Percentiles rank a stretch among this genome's conserved stretches.
Conservation (phyloP, 164 flowering plant species). For the Vitis rotundifolia region DNA sequence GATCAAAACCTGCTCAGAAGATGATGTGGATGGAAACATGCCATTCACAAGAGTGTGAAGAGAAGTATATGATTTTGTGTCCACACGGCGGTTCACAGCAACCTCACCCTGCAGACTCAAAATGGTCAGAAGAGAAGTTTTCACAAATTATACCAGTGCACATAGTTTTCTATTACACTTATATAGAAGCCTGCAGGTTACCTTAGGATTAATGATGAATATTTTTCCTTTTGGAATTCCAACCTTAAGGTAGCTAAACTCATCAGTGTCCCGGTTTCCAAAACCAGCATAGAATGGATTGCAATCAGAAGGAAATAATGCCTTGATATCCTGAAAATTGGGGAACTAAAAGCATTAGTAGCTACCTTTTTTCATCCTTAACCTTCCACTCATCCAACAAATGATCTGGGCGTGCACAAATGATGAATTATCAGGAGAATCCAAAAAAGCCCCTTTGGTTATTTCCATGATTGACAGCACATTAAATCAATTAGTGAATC, state of each 20-base stretch:
- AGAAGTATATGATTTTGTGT: constrained; percentile 77
- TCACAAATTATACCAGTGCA: too few relatives aligned
- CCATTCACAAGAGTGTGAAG: constrained; percentile 81
- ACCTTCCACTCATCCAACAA: too few relatives aligned
- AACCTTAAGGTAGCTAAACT: constrained; percentile 90
- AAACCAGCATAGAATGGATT: constrained; percentile 99
- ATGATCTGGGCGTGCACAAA: too few relatives aligned
- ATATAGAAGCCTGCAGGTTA: constrained; percentile 15
- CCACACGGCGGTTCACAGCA: constrained; percentile 67
- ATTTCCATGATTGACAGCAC: too few relatives aligned
- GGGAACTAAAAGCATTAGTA: constrained; percentile 4
- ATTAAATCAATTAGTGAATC: too few relatives aligned
- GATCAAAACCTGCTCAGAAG: constrained; percentile 67
- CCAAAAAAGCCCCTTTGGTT: too few relatives aligned
- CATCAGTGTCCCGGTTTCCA: constrained; percentile 97
- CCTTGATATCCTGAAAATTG: constrained; percentile 71
- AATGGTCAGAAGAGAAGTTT: constrained; percentile 14
- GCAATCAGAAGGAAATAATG: constrained; percentile 79
- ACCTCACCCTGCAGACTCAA: constrained; percentile 69
- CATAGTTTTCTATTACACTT: too few relatives aligned
- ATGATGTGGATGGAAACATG: constrained; percentile 75
- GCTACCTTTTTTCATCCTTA: neutral
- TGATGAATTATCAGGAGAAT: too few relatives aligned
- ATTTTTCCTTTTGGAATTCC: constrained; percentile 95
- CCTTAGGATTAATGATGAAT: constrained; percentile 95